Conservation (phyloP, 1,284 basidiomycete species). For the Caloboletus inedulis region DNA sequence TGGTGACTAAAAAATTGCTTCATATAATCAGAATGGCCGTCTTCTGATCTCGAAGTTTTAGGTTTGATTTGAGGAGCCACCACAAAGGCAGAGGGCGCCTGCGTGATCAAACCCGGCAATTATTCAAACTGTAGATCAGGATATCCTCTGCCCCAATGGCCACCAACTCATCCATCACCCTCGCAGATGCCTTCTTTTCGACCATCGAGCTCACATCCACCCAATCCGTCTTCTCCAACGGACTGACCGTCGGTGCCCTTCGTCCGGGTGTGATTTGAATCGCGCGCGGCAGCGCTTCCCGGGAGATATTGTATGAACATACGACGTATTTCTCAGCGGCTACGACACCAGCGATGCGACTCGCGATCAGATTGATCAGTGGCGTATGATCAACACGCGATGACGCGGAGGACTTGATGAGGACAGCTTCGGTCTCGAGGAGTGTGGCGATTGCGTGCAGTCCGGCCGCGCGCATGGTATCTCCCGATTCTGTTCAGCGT, state of each 20-base stretch:
- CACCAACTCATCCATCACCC: constrained; percentile 88
- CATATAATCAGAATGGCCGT: background rate
- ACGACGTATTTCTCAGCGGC: constrained; percentile 88
- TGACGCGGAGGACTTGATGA: constrained; percentile 78
- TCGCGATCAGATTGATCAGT: constrained; percentile 80
- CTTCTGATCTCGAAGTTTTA: background rate
- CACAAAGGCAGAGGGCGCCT: background rate
- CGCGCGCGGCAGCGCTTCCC: constrained; percentile 61
- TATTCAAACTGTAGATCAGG: constrained; percentile 85
- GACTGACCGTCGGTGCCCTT: constrained; percentile 86
- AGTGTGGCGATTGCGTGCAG: constrained; percentile 91
- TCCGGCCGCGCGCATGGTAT: constrained; percentile 99
- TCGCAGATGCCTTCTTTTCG: constrained; percentile 78
- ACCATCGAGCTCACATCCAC: constrained; percentile 94
- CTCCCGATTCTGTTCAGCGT: constrained; percentile 81
- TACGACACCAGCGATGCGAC: constrained; percentile 89
- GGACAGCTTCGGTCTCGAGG: constrained; percentile 86
- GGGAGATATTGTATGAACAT: constrained; percentile 88
- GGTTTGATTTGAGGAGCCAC: background rate
- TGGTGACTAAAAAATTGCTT: too few relatives aligned
- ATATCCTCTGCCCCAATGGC: constrained; percentile 87
- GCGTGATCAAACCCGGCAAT: constrained; percentile 74
- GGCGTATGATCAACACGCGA: constrained; percentile 67
- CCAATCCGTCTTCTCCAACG: constrained; percentile 84
- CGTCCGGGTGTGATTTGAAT: constrained; percentile 84